Evolutionary conservation across 2,329 filamentous ascomycete species (phyloP), one percentile per base, ranked within the genome.

Genomic region (Aspergillus bombycis): DNA sequence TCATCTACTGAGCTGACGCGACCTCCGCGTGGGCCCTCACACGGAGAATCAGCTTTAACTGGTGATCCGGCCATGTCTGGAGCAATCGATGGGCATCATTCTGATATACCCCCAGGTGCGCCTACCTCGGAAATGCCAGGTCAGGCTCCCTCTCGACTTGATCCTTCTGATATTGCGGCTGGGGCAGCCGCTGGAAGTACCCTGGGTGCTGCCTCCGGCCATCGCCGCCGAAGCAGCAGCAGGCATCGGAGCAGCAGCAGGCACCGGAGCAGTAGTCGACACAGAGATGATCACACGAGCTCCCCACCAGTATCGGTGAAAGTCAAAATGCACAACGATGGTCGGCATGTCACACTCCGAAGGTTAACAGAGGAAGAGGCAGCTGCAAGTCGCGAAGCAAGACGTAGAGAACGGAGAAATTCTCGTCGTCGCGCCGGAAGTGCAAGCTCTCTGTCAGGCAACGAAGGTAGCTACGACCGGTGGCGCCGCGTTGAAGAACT

Each of bases 301-400:
- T 86, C 85, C 0, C 86, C 86, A n/a, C 86, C 86, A 2, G 85
- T 89, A 54, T 87, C 84, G 34, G 83, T 90, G 61, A 88, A 89
- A 73, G 83, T 89, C 48, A 88, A 88, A 71, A 87, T 89, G 83
- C 86, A 89, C 74, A 84, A 85, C 62, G 86, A 89, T 66, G 86
- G 86, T 28, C 82, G 86, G 9, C 85, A 88, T 69, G 86, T 90
- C 41, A 90, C 88, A 2, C 79, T 90, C 9, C 81, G 87, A 32
- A 80, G 86, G 14, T 77, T 90, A 30, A 87, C 85, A 12, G 85
- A 88, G 69, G 84, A 88, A 75, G 87, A 89, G 78, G 86, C 86
- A 16, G 85, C 85, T 11, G 86, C 85, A 8, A 85, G 85, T 65
- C 83, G 86, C 32, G 84, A 86, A 68, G 83, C 83, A 10, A 78